Base-by-base conservation (phyloP, 345 rosid species). In the Arabidopsis thaliana region DNA sequence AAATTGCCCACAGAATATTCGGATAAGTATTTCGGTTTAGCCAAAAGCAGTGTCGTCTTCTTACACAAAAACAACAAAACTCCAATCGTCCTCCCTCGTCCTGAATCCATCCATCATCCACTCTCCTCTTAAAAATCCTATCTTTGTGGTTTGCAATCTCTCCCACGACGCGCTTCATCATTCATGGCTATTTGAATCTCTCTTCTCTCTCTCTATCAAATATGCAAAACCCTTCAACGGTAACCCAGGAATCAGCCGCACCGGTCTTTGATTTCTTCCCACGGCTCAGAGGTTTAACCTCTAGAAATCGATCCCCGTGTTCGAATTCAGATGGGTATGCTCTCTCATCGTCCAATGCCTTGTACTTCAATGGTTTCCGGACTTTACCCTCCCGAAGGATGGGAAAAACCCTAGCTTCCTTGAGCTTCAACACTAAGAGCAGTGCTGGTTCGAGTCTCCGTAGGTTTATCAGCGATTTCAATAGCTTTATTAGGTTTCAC, bases 191-290 rank as follows among this genome's bases (percentile, higher is more conserved):
- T 50, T 59, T 66, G 51, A 72, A 34, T 59, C 49, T 24, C 8
- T 48, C 58, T 55, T 32, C 55, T 22, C n/a, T 22, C n/a, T 46
- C 36, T 64, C n/a, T 1, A 58, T 61, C 71, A 74, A 78, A 13
- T 53, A 93, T 94, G 98, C 88, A 84, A 73, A 84, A 73, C 72
- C 85, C 93, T 52, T 87, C 94, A 44, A 72, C 89, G 5, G 86
- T 82, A 37, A 71, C 85, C 42, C 91, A 82, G 36, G 98, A 95
- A 34, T 75, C 90, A 24, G 75, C 77, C 50, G 62, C 78, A n/a
- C 76, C 88, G 23, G 80, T 61, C 20, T 53, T 86, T 65, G 91
- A 89, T 84, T 69, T 83, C 66, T 82, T 78, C 13, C 72, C 84
- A 38, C 87, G 83, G n/a, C 74, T 95, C 34, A 84, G 82, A 60